Evolutionary conservation across 169 alveolate genomes (phyloP).

Genomic region (Eimeria zaria): DNA sequence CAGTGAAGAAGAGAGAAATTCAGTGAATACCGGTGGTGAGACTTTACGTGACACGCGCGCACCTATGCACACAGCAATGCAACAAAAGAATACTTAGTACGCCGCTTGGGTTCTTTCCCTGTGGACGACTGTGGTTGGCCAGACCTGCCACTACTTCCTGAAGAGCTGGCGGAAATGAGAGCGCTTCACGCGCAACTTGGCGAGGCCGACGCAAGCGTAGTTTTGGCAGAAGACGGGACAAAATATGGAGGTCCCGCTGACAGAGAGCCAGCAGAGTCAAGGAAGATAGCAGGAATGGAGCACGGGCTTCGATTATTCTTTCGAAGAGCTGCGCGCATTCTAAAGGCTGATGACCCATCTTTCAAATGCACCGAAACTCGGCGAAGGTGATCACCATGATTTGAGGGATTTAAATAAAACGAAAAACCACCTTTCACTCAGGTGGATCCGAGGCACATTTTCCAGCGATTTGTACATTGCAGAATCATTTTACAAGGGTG

Average conservation of each 20-base stretch:
- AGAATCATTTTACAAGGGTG: background rate
- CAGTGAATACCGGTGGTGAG: conserved; percentile 42
- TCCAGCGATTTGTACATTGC: background rate
- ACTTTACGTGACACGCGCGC: background rate
- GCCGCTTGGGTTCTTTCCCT: background rate
- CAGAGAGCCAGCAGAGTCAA: conserved; percentile 9
- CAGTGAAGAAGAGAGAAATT: conserved; percentile 24
- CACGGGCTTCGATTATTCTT: conserved; percentile 72
- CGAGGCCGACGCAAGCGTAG: conserved; percentile 78
- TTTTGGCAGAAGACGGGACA: conserved; percentile 12
- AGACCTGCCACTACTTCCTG: conserved; percentile 71
- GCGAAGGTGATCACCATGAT: conserved; percentile 61
- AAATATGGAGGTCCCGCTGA: background rate
- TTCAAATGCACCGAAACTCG: conserved; percentile 70
- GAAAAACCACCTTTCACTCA: too few species aligned
- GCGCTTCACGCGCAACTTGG: conserved; percentile 72
- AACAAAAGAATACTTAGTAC: background rate
- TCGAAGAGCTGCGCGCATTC: conserved; percentile 77
- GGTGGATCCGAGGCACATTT: background rate
- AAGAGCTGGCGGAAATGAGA: conserved; percentile 78
- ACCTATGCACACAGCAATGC: background rate
- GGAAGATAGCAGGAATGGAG: conserved; percentile 48
- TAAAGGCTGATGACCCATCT: conserved; percentile 69
- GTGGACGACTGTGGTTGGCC: background rate
- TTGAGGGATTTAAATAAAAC: background rate